Percentiles rank a stretch among this genome's conserved stretches.
Conservation (phyloP, 108 stramenopile species). For the Nitzschia putrida region DNA sequence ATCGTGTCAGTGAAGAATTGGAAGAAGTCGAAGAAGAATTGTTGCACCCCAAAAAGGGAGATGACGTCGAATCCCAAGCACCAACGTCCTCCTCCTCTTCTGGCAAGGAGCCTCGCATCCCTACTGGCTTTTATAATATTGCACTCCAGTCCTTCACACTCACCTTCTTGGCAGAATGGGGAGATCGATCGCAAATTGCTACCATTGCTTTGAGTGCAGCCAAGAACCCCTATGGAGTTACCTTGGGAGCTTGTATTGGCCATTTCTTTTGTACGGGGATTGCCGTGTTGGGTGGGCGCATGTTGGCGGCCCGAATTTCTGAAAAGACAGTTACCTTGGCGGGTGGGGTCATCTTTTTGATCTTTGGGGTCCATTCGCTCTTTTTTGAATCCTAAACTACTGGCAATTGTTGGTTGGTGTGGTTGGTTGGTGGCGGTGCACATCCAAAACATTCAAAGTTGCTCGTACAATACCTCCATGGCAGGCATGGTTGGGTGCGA, state of each 20-base stretch:
- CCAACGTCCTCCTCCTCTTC: not conserved
- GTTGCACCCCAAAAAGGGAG: constrained; percentile 58
- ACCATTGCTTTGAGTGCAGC: constrained; percentile 97
- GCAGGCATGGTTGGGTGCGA: too few species aligned
- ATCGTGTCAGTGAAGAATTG: constrained; percentile 93
- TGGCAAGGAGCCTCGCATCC: constrained; percentile 4
- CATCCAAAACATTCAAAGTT: too few species aligned
- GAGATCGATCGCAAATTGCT: constrained; percentile 99
- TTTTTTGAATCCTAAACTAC: constrained; percentile 70
- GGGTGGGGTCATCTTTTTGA: constrained; percentile 92
- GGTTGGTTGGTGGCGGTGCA: too few species aligned
- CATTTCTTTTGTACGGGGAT: constrained; percentile 97
- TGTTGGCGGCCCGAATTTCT: constrained; percentile 94
- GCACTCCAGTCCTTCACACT: constrained; percentile 90
- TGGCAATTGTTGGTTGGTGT: too few species aligned
- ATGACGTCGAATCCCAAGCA: constrained; percentile 13
- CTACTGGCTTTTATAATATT: constrained; percentile 45
- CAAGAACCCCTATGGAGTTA: constrained; percentile 96
- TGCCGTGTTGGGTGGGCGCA: constrained; percentile 97
- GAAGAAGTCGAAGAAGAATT: constrained; percentile 98
- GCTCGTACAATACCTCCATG: too few species aligned
- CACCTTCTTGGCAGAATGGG: constrained; percentile 99
- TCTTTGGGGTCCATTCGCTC: constrained; percentile 92
- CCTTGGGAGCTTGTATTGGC: constrained; percentile 93
- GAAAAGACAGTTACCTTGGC: constrained; percentile 90